A percentile compares a stretch with the other conserved stretches of the same genome.
Evolutionary conservation across 1,139 yeast species (phyloP).

Genomic region (Pichia sp.): DNA sequence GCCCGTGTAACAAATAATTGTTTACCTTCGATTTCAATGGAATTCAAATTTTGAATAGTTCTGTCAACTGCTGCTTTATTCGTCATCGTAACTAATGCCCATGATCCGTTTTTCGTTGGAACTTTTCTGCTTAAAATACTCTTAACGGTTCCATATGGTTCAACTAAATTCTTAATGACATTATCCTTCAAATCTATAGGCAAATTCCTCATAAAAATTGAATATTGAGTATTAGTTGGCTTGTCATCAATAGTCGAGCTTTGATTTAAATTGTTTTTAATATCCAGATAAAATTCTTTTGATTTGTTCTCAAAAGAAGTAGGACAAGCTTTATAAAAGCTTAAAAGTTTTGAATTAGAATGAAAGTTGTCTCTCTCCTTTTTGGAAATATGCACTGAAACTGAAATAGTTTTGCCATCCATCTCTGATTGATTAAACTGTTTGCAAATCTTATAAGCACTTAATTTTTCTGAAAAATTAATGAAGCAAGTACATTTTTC

Average conservation of each 20-base stretch:
- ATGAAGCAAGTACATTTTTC: conserved; percentile 42
- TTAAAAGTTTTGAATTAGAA: background rate
- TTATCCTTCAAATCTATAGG: conserved; percentile 35
- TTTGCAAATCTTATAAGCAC: conserved; percentile 37
- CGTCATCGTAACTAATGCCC: conserved; percentile 43
- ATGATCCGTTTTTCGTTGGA: conserved; percentile 34
- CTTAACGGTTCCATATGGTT: conserved; percentile 37
- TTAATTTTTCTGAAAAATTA: conserved; percentile 35
- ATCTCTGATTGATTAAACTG: conserved; percentile 30
- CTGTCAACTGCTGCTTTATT: conserved; percentile 26
- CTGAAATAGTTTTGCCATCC: conserved; percentile 29
- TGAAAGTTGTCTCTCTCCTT: conserved; percentile 24
- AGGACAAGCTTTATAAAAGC: background rate
- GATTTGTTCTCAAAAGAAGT: background rate
- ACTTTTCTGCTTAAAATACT: conserved; percentile 37
- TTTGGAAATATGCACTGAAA: conserved; percentile 41
- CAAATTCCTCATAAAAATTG: conserved; percentile 41
- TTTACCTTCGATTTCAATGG: conserved; percentile 26
- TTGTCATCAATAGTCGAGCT: background rate
- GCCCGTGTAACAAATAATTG: conserved; percentile 30
- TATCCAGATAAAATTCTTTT: too few species aligned
- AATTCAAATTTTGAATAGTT: conserved; percentile 26
- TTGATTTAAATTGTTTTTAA: too few species aligned
- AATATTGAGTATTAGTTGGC: conserved; percentile 29
- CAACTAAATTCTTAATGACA: conserved; percentile 33